A percentile compares a stretch with the other conserved stretches of the same genome.
phyloP scores from a whole-genome alignment of 2,329 filamentous ascomycete species.

The Exserohilum turcica region DNA sequence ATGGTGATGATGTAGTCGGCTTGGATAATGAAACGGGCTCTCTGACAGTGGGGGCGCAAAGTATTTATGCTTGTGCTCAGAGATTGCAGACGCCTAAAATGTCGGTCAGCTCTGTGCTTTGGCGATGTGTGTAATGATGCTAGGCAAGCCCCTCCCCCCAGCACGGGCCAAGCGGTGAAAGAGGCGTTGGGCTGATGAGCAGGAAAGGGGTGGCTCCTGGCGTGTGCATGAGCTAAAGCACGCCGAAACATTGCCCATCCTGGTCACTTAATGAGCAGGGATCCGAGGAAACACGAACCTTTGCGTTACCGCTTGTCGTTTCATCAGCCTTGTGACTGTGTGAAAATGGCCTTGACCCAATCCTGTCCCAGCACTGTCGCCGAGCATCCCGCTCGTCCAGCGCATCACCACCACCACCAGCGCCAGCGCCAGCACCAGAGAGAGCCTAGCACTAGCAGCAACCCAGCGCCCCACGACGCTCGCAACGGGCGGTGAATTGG shows the following conservation, averaged over 20 bases:
- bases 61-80: slow-evolving; percentile 50
- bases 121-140: slow-evolving; percentile 49
- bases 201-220: slow-evolving; percentile 48
- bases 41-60: slow-evolving; percentile 35
- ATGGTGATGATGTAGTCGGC: slow-evolving; percentile 27
- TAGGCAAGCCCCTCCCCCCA: slow-evolving; percentile 36
- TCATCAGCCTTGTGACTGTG: slow-evolving; percentile 50
- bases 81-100: slow-evolving; percentile 45
- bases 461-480: slow-evolving; percentile 18
- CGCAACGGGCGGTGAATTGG: slow-evolving; percentile 19
- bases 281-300: slow-evolving; percentile 45
- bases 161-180: slow-evolving; percentile 49
- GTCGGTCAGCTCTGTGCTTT: slow-evolving; percentile 50
- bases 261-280: slow-evolving; percentile 40
- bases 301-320: slow-evolving; percentile 41
- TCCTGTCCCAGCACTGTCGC: slow-evolving; percentile 34
- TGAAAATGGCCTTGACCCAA: slow-evolving; percentile 46
- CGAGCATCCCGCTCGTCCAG: slow-evolving; percentile 29
- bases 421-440: neutral
- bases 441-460: neutral
- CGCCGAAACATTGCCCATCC: slow-evolving; percentile 48
- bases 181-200: slow-evolving; percentile 47
- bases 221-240: slow-evolving; percentile 45
- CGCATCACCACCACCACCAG: slow-evolving; percentile 17
- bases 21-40: slow-evolving; percentile 44